Base-by-base conservation (phyloP, 2,329 filamentous ascomycete genomes). In the Grosmannia huntii region DNA sequence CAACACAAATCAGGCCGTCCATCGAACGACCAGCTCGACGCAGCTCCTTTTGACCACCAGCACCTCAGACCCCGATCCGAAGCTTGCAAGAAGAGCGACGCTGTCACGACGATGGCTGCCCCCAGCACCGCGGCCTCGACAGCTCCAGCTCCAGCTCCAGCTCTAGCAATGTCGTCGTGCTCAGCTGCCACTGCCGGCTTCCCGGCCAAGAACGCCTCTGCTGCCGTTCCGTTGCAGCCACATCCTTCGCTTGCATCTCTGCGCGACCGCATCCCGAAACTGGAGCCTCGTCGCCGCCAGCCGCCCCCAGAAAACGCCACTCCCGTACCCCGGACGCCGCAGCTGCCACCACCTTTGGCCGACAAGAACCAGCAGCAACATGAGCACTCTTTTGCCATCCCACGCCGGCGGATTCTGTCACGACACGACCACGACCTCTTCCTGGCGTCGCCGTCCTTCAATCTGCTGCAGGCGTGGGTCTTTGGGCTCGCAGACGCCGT, bases 401-500 rank as follows among this genome's bases (percentile, higher is more conserved):
- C 94, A 0, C 81, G 78, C 14, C 81, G 91, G 60, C 82, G 91
- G 10, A 97, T 99, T 56, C 75, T 99, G 14, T 92, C 90, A 3
- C 76, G 77, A 2, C 75, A 81, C 54, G 94, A 99, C 64, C 91
- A 95, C 68, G 79, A 88, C 21, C 73, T 90, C 4, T 99, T 97
- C 66, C 78, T 90, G 21, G 74, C 81, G 0, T 96, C 91, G 0
- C 77, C 85, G 0, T 86, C 91, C 7, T 87, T 89, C 70, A 77
- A 76, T 9, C 79, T 97, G 48, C 79, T 99, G 50, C 75, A 88
- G 59, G 83, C 88, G 23, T 99, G 96, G 73, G 79, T 96, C 61
- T 96, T 96, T 71, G 81, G 82, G 11, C 82, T 99, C 25, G 85
- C 90, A 51, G 91, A 96, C 66, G 84, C 87, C 4, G 88, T 96